A percentile compares a stretch with the other conserved stretches of the same genome.
phyloP scores from a whole-genome alignment of 2,329 filamentous ascomycete genomes.

The Calonectria henricotiae region DNA sequence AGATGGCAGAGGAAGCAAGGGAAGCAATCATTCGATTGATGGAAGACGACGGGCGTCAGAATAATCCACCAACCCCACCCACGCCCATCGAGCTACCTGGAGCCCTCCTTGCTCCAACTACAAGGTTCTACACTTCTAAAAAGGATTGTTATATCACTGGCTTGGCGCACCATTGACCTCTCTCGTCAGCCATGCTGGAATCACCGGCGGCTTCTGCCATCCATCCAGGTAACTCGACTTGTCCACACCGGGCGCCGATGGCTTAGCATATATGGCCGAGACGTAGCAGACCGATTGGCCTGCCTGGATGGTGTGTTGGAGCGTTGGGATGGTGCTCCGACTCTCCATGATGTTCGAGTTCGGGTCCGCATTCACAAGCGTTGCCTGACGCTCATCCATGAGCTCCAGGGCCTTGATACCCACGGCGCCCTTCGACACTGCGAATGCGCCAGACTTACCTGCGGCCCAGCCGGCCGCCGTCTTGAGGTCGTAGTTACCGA shows the following conservation, averaged over 20 bases:
- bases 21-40: conserved; percentile 50
- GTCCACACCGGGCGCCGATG: conserved; percentile 69
- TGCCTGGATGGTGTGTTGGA: conserved; percentile 74
- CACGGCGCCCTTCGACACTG: conserved; percentile 71
- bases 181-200: conserved; percentile 74
- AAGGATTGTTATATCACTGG: conserved; percentile 31
- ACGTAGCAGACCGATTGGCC: conserved; percentile 78
- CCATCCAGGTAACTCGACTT: conserved; percentile 71
- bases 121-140: neutral
- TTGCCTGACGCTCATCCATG: conserved; percentile 69
- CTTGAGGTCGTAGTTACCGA: conserved; percentile 74
- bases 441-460: conserved; percentile 70
- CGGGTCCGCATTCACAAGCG: conserved; percentile 82
- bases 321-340: conserved; percentile 79
- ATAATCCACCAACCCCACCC: conserved; percentile 19
- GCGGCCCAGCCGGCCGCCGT: conserved; percentile 69
- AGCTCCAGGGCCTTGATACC: conserved; percentile 73
- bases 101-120: neutral
- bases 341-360: conserved; percentile 85
- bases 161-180: conserved; percentile 61
- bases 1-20: conserved; percentile 32
- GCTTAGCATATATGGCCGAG: conserved; percentile 81
- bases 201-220: conserved; percentile 72
- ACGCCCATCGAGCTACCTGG: neutral
- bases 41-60: conserved; percentile 32